Evolutionary conservation across 2,329 filamentous ascomycete genomes (phyloP).

Genomic region (Remersonia thermophila): DNA sequence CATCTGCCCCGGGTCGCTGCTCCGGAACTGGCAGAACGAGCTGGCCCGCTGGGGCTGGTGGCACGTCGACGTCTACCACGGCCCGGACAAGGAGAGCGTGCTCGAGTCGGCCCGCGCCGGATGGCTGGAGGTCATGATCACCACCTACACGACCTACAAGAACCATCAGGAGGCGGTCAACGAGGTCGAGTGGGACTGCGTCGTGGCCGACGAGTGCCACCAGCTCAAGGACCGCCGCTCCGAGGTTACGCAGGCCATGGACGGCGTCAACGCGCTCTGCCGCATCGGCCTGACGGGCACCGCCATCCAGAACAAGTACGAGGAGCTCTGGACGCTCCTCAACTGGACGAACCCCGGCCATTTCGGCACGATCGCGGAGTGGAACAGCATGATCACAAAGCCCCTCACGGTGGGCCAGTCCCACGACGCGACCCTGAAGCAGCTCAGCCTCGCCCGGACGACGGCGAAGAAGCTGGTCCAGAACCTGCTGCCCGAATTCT

Average conservation of each 20-base stretch:
- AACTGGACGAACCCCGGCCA: constrained; percentile 91
- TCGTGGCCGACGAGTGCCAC: constrained; percentile 91
- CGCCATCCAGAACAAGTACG: constrained; percentile 95
- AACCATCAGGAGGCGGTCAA: constrained; percentile 66
- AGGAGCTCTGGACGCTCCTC: constrained; percentile 88
- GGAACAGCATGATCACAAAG: constrained; percentile 65
- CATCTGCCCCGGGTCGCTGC: constrained; percentile 76
- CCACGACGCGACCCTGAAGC: constrained; percentile 74
- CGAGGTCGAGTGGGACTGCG: constrained; percentile 80
- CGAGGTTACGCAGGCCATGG: constrained; percentile 74
- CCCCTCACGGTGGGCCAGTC: constrained; percentile 82
- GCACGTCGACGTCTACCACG: constrained; percentile 76
- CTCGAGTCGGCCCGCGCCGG: constrained; percentile 63
- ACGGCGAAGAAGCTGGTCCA: constrained; percentile 76
- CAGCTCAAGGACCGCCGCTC: constrained; percentile 68
- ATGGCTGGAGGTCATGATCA: constrained; percentile 79
- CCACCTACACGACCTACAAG: constrained; percentile 84
- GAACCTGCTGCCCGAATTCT: constrained; percentile 80
- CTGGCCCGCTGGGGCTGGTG: constrained; percentile 90
- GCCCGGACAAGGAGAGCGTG: constrained; percentile 53
- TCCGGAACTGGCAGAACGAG: constrained; percentile 85
- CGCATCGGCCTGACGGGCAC: constrained; percentile 89
- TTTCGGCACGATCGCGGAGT: constrained; percentile 53
- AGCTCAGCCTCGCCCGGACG: constrained; percentile 68
- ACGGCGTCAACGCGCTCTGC: constrained; percentile 80